Evolutionary conservation across 2,329 filamentous ascomycete species (phyloP), one percentile per base, ranked within the genome.

Genomic region (Hypoxylon sp.): DNA sequence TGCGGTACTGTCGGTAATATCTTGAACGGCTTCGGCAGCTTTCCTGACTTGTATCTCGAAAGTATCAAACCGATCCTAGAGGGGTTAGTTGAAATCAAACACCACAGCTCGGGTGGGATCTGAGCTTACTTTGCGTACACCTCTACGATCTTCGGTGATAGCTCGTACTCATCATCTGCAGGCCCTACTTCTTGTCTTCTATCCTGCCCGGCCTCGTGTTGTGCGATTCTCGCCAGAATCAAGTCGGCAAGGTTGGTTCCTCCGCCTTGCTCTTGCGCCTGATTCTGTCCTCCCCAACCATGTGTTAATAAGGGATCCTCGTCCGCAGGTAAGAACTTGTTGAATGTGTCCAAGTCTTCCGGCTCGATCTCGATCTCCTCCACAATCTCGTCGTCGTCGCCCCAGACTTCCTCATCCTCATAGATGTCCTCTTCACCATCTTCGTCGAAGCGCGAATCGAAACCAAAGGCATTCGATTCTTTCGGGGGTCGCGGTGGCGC

Each of bases 11-110:
- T 92, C 2, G 94, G 94, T 6, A 99, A 81, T 59, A 97, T 91
- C 74, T 97, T 97, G 80, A 99, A 96, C 0, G 93, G 93, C 73
- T 99, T 99, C 13, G 94, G 94, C 21, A 99, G 81, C 61, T 93
- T 93, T n/a, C 94, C 94, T 9, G 89, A 93, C 74, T 96, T 96
- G 78, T 96, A 97, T 59, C 93, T 85, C 17, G 90, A 91, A 51
- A 99, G 81, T 54, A 97, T 88, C 61, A 92, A 79, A 54, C 92
- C 93, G 63, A 96, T 87, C 75, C 87, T 91, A 32, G 2, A 12
- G n/a, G n/a, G n/a, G n/a, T n/a, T n/a, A n/a, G n/a, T n/a, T n/a
- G n/a, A n/a, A n/a, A n/a, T n/a, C n/a, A n/a, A n/a, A n/a, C n/a
- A n/a, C n/a, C n/a, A n/a, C n/a, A n/a, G n/a, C n/a, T n/a, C n/a